Base-by-base conservation (phyloP, 2,329 filamentous ascomycete species). In the Fusarium denticulatum region DNA sequence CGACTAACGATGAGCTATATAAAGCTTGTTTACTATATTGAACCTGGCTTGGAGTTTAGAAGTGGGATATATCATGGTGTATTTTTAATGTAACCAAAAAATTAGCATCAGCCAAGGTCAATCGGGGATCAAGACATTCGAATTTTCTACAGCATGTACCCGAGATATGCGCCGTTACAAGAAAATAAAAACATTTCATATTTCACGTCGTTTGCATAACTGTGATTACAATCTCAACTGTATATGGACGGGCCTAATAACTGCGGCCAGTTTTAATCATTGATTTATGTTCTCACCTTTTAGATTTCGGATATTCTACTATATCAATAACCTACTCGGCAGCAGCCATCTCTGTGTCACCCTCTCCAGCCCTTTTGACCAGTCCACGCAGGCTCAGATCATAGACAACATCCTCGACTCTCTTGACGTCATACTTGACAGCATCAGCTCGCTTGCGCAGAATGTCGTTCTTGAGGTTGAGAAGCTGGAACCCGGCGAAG, bases 391-490 rank as follows among this genome's bases (percentile, higher is more conserved):
- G 85, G 30, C 94, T 96, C 64, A 99, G 85, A 81, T 99, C 96
- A 80, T 99, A 99, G 57, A 98, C 96, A 18, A 99, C 95, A 80
- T 98, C 96, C 86, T 99, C 96, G 18, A 98, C 94, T 82, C 97
- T 96, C 88, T 98, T 99, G 79, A 99, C 94, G 78, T 93, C 92
- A 81, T 99, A 99, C 87, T 99, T 99, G 83, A 99, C 93, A 10
- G 92, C 93, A 84, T 99, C 96, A 63, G 94, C 94, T 71, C 94
- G 89, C 85, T 95, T 94, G 67, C 96, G 89, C 79, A 99, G 84
- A 28, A 91, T 91, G 81, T 99, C 96, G 79, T 99, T 99, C 88
- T 98, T 98, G 76, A 99, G 87, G 81, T 99, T 99, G 75, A 99
- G 89, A 75, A 98, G 90, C 88, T 98, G 96, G 85, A 99, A 99